Conservation (phyloP, 371 early-diverging fungal species). For the Lichtheimia hyalospora region DNA sequence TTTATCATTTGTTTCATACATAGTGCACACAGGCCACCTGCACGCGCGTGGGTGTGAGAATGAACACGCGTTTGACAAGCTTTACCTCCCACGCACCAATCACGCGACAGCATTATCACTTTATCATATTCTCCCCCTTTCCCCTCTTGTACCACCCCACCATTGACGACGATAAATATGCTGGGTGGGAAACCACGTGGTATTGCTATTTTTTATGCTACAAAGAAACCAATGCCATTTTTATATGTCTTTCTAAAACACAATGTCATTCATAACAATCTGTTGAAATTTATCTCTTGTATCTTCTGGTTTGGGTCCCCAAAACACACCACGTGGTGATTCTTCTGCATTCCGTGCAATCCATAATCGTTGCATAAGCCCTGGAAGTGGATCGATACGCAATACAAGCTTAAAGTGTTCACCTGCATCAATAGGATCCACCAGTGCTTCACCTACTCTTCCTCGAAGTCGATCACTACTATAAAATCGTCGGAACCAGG, state of each 20-base stretch:
- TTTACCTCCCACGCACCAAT: not conserved
- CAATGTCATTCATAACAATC: slow-evolving; percentile 7
- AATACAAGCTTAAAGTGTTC: not conserved
- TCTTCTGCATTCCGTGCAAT: not conserved
- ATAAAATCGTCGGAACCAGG: slow-evolving; percentile 8
- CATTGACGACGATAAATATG: too few species aligned
- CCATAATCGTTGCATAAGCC: slow-evolving; percentile 4
- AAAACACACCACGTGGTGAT: not conserved
- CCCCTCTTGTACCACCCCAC: too few species aligned
- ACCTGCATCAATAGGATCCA: not conserved
- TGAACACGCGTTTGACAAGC: too few species aligned
- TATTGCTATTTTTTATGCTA: too few species aligned
- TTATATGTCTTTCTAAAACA: not conserved
- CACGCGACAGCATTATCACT: not conserved
- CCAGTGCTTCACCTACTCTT: not conserved
- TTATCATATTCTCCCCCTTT: too few species aligned
- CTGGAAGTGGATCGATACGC: slow-evolving; percentile 6
- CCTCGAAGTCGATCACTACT: slow-evolving; percentile 1
- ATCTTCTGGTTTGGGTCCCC: slow-evolving; percentile 9
- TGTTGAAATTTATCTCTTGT: slow-evolving; percentile 10
- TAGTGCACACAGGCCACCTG: too few species aligned
- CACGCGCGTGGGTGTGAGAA: too few species aligned
- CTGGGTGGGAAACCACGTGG: too few species aligned
- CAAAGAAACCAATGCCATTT: too few species aligned
- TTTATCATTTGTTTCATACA: too few species aligned